Evolutionary conservation across 2,329 filamentous ascomycete species (phyloP).

Genomic region (Hypoxylon sp.): DNA sequence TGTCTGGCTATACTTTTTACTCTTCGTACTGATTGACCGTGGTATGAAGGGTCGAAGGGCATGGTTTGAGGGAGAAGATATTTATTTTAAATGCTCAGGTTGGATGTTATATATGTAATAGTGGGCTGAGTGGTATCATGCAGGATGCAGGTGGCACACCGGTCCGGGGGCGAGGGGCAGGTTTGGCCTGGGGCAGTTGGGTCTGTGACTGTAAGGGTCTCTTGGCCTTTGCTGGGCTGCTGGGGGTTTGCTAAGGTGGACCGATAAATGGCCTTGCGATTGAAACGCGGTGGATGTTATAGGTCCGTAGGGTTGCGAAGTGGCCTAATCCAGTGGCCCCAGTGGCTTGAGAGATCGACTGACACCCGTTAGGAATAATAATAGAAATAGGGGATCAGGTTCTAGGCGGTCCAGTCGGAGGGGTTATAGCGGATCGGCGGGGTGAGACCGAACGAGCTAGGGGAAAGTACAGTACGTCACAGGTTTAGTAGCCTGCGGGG

Average conservation of each 20-base stretch:
- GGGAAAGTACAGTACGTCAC: conserved; percentile 16
- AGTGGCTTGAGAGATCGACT: conserved; percentile 20
- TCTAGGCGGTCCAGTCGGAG: conserved; percentile 38
- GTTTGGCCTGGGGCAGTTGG: conserved; percentile 12
- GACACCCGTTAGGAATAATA: conserved; percentile 28
- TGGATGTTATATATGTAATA: conserved; percentile 10
- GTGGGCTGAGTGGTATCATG: conserved; percentile 12
- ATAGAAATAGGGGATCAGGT: conserved; percentile 27
- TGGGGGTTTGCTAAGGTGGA: conserved; percentile 31
- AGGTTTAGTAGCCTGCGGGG: conserved; percentile 24
- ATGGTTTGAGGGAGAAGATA: conserved; percentile 50
- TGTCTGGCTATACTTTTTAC: conserved; percentile 76
- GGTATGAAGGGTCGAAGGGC: conserved; percentile 61
- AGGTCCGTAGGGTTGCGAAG: conserved; percentile 30
- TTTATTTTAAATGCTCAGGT: conserved; percentile 28
- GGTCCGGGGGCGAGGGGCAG: conserved; percentile 11
- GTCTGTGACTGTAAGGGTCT: background rate
- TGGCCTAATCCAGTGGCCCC: conserved; percentile 28
- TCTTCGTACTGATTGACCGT: conserved; percentile 65
- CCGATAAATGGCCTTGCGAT: conserved; percentile 22
- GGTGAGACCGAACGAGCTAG: conserved; percentile 25
- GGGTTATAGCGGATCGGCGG: conserved; percentile 32
- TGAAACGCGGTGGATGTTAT: conserved; percentile 41
- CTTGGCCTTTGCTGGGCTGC: background rate
- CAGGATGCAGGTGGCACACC: conserved; percentile 9